Conservation (phyloP, 805 yeast species). For the Saturnispora ahearnii region DNA sequence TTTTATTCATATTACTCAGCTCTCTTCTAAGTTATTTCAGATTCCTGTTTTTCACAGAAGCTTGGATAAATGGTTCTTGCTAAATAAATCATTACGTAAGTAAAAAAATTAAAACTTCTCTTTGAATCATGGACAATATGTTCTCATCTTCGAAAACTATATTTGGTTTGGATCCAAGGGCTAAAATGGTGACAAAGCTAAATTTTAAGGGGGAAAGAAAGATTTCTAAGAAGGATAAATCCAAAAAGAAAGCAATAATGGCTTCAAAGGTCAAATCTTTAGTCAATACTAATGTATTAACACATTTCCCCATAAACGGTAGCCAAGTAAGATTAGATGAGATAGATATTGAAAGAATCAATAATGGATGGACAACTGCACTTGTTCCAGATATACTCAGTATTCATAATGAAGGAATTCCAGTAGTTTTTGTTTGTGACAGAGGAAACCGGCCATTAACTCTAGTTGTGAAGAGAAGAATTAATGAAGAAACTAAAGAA, state of each 20-base stretch:
- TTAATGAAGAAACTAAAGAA: neutral
- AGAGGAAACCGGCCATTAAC: neutral
- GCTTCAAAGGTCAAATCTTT: neutral
- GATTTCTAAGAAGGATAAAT: conserved; percentile 13
- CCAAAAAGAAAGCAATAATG: neutral
- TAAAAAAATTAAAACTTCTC: no score
- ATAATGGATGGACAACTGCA: conserved; percentile 26
- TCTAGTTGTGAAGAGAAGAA: neutral
- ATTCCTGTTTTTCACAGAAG: no score
- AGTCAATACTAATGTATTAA: neutral
- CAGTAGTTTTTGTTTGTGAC: neutral
- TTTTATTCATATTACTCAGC: no score
- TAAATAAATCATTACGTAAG: no score
- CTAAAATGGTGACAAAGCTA: conserved; percentile 27
- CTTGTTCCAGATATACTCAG: conserved; percentile 4
- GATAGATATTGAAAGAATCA: neutral
- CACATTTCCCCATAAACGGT: neutral
- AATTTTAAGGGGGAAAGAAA: conserved; percentile 26
- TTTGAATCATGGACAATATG: no score
- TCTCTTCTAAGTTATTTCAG: no score
- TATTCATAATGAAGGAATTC: neutral
- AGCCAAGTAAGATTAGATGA: neutral
- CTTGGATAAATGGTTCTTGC: no score
- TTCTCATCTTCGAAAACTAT: no score
- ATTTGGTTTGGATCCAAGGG: no score